Evolutionary conservation across 148 eudicot genomes (phyloP).

Genomic region (Fagopyrum homotropicum): DNA sequence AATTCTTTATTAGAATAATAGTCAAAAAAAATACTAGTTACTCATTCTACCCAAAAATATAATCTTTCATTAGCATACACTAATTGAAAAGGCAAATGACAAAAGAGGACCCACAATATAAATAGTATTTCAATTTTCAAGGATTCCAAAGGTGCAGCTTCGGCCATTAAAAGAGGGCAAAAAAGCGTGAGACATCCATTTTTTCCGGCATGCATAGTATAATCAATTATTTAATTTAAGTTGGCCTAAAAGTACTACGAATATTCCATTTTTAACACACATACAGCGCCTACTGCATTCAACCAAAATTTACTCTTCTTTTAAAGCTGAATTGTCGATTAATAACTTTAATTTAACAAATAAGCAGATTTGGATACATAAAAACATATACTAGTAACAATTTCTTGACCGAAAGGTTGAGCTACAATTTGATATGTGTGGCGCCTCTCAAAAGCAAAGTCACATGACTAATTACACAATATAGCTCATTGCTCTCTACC

Average conservation of each 20-base stretch:
- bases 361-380: neutral
- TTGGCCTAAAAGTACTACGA: neutral
- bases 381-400: neutral
- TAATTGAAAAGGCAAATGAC: too few relatives aligned
- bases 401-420: neutral
- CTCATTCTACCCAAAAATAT: too few relatives aligned
- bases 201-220: neutral
- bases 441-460: neutral
- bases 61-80: too few relatives aligned
- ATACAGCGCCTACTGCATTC: neutral
- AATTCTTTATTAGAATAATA: too few relatives aligned
- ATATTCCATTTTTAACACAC: neutral
- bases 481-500: neutral
- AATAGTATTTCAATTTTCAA: too few relatives aligned
- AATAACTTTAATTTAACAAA: too few relatives aligned
- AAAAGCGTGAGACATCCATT: neutral
- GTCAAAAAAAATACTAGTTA: too few relatives aligned
- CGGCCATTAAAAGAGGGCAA: neutral
- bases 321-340: neutral
- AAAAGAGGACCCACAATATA: too few relatives aligned
- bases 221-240: too few relatives aligned
- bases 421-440: neutral
- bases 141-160: neutral
- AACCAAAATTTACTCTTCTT: neutral
- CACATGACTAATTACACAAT: neutral